These are phyloP conservation scores for Fusarium clavum DNA, from an alignment of 2,329 filamentous ascomycete genomes.

Conservation along the genomic window DNA sequence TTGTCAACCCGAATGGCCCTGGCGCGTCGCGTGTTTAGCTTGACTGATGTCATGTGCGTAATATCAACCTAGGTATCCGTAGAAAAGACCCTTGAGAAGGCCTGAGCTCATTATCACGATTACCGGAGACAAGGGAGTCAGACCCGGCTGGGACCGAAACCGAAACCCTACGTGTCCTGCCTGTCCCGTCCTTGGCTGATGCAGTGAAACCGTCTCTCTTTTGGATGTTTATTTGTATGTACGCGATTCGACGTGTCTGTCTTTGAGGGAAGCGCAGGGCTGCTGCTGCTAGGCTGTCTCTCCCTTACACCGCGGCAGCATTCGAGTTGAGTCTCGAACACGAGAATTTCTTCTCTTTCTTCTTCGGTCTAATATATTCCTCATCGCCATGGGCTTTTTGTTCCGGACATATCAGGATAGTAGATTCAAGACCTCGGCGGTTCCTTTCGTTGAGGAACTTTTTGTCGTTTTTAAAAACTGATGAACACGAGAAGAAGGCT, in stretches of 20 bases:
- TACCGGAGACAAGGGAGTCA: slow-evolving; percentile 6
- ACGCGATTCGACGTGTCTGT: slow-evolving; percentile 11
- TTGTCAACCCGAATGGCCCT: slow-evolving; percentile 27
- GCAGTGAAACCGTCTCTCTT: slow-evolving; percentile 11
- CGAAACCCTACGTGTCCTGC: background rate
- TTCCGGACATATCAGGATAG: slow-evolving; percentile 8
- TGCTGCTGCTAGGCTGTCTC: background rate
- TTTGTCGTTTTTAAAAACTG: background rate
- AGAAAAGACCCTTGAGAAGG: slow-evolving; percentile 16
- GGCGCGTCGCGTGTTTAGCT: slow-evolving; percentile 26
- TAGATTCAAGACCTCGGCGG: slow-evolving; percentile 20
- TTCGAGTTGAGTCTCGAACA: background rate
- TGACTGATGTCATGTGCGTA: slow-evolving; percentile 39
- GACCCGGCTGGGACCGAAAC: slow-evolving; percentile 10
- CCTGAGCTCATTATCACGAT: slow-evolving; percentile 14
- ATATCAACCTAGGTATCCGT: slow-evolving; percentile 1
- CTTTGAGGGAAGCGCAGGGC: background rate
- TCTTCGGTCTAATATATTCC: slow-evolving; percentile 30
- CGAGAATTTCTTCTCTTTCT: background rate
- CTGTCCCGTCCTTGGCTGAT: slow-evolving; percentile 19
- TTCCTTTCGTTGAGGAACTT: slow-evolving; percentile 23
- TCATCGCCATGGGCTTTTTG: slow-evolving; percentile 8
- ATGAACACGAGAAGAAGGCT: background rate
- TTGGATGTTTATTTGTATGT: slow-evolving; percentile 15
- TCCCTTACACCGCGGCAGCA: background rate